Percentiles rank a stretch among this genome's conserved stretches.
phyloP scores from a whole-genome alignment of 2,329 filamentous ascomycete species.

The Aspergillus japonicus region DNA sequence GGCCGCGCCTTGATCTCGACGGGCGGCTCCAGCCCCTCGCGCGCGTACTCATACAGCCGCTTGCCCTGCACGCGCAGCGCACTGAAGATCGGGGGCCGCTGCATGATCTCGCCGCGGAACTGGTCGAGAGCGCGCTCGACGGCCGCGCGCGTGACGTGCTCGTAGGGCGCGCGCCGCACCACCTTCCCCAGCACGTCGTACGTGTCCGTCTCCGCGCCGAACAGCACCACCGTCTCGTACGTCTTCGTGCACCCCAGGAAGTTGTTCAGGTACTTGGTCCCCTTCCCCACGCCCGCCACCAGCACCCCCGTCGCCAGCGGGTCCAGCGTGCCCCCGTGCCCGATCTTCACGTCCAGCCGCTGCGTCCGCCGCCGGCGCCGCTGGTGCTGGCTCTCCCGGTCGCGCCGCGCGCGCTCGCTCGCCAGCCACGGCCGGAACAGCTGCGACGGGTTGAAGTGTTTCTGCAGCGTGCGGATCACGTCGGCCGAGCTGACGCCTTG shows the following conservation, averaged over 20 bases:
- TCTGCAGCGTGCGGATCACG: slow-evolving; percentile 83
- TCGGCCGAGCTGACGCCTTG: slow-evolving; percentile 82
- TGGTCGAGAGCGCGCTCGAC: slow-evolving; percentile 73
- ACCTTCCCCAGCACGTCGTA: slow-evolving; percentile 88
- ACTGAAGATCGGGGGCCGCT: slow-evolving; percentile 89
- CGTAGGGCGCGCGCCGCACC: slow-evolving; percentile 70
- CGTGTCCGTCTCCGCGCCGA: slow-evolving; percentile 88
- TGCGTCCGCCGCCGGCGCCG: slow-evolving; percentile 61
- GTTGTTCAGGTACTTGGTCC: slow-evolving; percentile 75
- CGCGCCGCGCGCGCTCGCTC: slow-evolving; percentile 57
- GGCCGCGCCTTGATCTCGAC: slow-evolving; percentile 77
- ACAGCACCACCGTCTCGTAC: slow-evolving; percentile 86
- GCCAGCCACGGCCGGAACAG: slow-evolving; percentile 77
- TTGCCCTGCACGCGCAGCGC: slow-evolving; percentile 92
- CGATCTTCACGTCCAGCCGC: slow-evolving; percentile 78
- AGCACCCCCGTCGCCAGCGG: slow-evolving; percentile 91
- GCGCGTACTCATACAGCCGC: slow-evolving; percentile 91
- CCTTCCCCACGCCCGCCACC: slow-evolving; percentile 80
- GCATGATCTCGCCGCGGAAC: slow-evolving; percentile 81
- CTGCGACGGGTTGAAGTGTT: slow-evolving; percentile 74
- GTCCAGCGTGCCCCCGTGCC: slow-evolving; percentile 93
- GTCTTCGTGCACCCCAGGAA: slow-evolving; percentile 90
- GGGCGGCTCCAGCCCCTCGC: slow-evolving; percentile 83
- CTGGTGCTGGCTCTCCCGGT: slow-evolving; percentile 59
- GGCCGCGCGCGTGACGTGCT: slow-evolving; percentile 74